Base-by-base conservation (phyloP, 805 yeast species). In the Yamadazyma paraphyllophila region DNA sequence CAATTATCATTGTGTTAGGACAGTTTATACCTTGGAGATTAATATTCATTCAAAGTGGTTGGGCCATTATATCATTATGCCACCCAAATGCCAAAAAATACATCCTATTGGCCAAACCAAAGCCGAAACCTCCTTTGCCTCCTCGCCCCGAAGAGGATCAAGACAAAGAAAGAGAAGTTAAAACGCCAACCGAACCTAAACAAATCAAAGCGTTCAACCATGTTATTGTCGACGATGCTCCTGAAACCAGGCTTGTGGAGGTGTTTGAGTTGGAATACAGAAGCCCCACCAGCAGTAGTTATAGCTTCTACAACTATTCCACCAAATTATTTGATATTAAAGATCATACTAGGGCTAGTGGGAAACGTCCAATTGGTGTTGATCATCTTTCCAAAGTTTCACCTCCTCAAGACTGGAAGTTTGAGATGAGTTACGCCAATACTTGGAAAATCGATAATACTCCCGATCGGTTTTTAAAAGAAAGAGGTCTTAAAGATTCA, bases 391-490 rank as follows among this genome's bases (percentile, higher is more conserved):
- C 70, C 2, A 80, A 81, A 16, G 78, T 90, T 1, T 53, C 58
- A 24, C 83, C 95, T 1, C 96, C 96, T 1, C 50, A 58, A 9
- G 82, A 81, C 11, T 90, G 97, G 97, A 71, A 73, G 47, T 90
- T 81, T 60, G 83, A 79, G 47, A 65, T 63, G 52, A 71, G 67
- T 5, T 63, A 66, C 24, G 77, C 75, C 24, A 74, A 76, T 36
- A 67, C 69, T 9, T 90, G 97, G 97, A 64, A 63, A 41, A 67
- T 82, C 11, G 96, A 89, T 56, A 54, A 57, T 12, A 61, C 77
- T 35, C 81, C 84, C 0, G 51, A 47, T 1, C 55, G 54, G 2
- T 87, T 92, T 83, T 68, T 81, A 5, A 39, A 51, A 0, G 78
- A 73, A 20, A 68, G 83, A 29, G 71, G 72, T 1, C 56, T 77